These are phyloP conservation scores for Backusella westeae DNA, from an alignment of 192 early-diverging fungal genomes.

Conservation along the genomic window DNA sequence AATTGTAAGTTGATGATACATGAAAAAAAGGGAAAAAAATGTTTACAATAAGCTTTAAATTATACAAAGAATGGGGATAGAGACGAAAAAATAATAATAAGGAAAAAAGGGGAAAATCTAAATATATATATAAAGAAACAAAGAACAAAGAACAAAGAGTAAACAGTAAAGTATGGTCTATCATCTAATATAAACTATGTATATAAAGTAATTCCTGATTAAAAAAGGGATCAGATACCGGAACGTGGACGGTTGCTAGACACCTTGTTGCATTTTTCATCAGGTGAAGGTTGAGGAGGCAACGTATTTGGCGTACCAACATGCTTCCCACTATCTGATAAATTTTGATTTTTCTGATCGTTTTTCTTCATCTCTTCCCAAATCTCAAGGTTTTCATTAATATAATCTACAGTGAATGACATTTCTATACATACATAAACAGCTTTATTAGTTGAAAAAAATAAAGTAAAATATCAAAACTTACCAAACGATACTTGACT, in stretches of 20 bases:
- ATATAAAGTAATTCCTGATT: not conserved
- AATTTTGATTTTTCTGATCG: not conserved
- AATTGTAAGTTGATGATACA: not conserved
- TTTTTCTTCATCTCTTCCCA: conserved; percentile 26
- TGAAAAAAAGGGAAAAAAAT: not conserved
- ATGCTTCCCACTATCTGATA: not conserved
- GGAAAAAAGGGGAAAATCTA: not conserved
- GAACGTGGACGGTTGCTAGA: not conserved
- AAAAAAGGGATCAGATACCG: not conserved
- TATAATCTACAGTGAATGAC: conserved; percentile 27
- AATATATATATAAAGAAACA: not conserved
- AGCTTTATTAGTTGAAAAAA: not conserved
- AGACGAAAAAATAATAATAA: not conserved
- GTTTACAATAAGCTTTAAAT: not conserved
- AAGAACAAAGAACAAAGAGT: not conserved
- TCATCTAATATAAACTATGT: not conserved
- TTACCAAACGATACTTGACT: conserved; percentile 49
- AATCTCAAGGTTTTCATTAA: conserved; percentile 22
- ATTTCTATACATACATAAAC: conserved; percentile 17
- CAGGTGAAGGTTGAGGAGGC: not conserved
- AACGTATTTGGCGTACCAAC: not conserved
- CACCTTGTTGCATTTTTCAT: not conserved
- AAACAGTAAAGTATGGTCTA: not conserved
- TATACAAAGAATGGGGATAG: not conserved
- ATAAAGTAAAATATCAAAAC: not conserved